phyloP scores from a whole-genome alignment of 2,329 filamentous ascomycete species.

The Bipolaris cookei region DNA sequence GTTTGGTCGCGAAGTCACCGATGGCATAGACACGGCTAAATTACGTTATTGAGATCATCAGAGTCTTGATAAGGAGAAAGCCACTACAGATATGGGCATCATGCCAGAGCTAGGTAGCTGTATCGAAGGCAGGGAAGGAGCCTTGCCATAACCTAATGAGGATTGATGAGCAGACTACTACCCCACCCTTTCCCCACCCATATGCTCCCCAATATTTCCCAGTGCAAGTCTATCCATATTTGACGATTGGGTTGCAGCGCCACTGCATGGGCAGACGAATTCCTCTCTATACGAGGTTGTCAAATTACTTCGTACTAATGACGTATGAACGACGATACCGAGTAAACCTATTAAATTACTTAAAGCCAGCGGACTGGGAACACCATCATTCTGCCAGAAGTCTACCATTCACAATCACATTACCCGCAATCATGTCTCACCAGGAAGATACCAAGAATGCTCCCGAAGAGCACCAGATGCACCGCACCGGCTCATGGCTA shows the following conservation, averaged over 20 bases:
- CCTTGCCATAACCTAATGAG: neutral
- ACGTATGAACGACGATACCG: conserved; percentile 6
- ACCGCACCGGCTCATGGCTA: conserved; percentile 58
- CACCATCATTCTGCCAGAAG: neutral
- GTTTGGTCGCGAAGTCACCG: too few relatives aligned
- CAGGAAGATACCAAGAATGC: conserved; percentile 24
- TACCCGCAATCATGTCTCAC: conserved; percentile 6
- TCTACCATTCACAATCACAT: neutral
- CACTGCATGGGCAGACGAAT: neutral
- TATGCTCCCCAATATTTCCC: too few relatives aligned
- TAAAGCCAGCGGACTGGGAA: neutral
- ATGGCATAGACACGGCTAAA: too few relatives aligned
- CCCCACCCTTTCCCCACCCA: neutral
- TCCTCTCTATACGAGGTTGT: neutral
- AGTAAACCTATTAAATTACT: neutral
- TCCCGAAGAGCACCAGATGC: conserved; percentile 27
- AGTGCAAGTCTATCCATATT: neutral
- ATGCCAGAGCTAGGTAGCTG: too few relatives aligned
- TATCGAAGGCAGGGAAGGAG: neutral
- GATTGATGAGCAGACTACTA: neutral
- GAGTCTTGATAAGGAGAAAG: neutral
- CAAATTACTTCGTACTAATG: neutral
- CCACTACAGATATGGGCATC: neutral
- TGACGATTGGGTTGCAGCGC: neutral
- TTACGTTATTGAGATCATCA: neutral